phyloP scores from a whole-genome alignment of 2,329 filamentous ascomycete species.

The Orbilia blumenaviensis region DNA sequence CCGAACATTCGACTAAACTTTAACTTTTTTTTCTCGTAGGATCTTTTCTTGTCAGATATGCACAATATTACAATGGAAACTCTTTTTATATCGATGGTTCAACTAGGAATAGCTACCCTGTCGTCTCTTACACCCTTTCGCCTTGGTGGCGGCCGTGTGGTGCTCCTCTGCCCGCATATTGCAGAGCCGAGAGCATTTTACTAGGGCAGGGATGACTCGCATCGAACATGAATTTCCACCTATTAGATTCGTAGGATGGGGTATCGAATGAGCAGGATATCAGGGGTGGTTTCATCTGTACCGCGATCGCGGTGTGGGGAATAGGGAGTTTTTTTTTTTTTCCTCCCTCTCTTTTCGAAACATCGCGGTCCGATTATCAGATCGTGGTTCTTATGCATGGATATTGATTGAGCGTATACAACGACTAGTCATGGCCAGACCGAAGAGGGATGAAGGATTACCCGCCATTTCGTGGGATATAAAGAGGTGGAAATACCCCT shows the following conservation, averaged over 20 bases:
- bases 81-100: slow-evolving; percentile 12
- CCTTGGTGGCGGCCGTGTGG: background rate
- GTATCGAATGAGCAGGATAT: slow-evolving; percentile 4
- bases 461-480: slow-evolving; percentile 13
- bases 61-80: background rate
- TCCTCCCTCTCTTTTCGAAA: background rate
- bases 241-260: slow-evolving; percentile 3
- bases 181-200: slow-evolving; percentile 21
- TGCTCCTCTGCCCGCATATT: slow-evolving; percentile 10
- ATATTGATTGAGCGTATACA: too few relatives aligned
- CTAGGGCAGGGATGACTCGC: slow-evolving; percentile 16
- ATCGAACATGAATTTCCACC: slow-evolving; percentile 39
- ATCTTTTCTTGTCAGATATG: background rate
- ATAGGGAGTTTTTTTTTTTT: background rate
- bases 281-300: slow-evolving; percentile 30
- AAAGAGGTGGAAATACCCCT: slow-evolving; percentile 1
- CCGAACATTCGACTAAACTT: background rate
- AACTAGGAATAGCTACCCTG: slow-evolving; percentile 1
- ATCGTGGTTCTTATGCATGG: background rate
- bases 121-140: background rate
- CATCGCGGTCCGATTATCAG: slow-evolving; percentile 6
- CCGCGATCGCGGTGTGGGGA: slow-evolving; percentile 9
- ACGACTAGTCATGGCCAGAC: too few relatives aligned
- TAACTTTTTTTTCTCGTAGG: background rate
- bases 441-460: background rate